Evolutionary conservation across 495 filamentous ascomycete species (phyloP).

Genomic region (Penicillium flavigenum): DNA sequence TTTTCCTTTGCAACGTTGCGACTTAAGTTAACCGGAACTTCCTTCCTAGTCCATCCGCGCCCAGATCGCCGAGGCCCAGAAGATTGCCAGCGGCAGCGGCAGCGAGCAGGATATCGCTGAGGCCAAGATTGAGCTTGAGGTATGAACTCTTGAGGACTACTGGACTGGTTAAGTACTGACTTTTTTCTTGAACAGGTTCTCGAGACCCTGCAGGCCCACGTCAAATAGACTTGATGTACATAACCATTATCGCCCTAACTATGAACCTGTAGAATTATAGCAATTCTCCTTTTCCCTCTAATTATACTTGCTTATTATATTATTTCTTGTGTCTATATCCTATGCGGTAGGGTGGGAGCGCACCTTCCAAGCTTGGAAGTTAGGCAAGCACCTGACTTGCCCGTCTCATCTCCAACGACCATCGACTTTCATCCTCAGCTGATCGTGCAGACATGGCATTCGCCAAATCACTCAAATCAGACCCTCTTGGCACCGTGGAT

Average conservation of each 20-base stretch:
- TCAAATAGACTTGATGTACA: conserved; percentile 65
- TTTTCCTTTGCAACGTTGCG: conserved; percentile 4
- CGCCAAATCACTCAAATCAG: conserved; percentile 18
- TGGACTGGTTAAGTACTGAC: conserved; percentile 17
- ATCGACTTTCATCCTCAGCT: conserved; percentile 1
- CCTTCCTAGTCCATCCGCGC: conserved; percentile 35
- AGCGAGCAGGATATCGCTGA: conserved; percentile 98
- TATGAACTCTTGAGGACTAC: conserved; percentile 39
- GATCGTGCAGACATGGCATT: conserved; percentile 13
- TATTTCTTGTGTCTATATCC: not conserved
- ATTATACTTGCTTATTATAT: conserved; percentile 13
- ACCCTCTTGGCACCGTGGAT: conserved; percentile 25
- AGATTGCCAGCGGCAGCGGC: conserved; percentile 84
- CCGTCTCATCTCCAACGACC: conserved; percentile 6
- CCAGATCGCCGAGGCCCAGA: conserved; percentile 88
- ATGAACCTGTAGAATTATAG: conserved; percentile 49
- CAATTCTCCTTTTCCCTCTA: conserved; percentile 33
- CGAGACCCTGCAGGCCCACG: conserved; percentile 69
- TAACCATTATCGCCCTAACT: conserved; percentile 38
- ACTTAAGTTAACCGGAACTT: conserved; percentile 15
- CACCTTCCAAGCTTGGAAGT: conserved; percentile 10
- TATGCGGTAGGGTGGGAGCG: conserved; percentile 3
- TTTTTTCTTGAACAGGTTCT: conserved; percentile 51
- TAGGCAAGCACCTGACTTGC: not conserved
- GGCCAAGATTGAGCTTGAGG: conserved; percentile 98